phyloP scores from a whole-genome alignment of 495 filamentous ascomycete genomes.

The Lineolata rhizophorae region DNA sequence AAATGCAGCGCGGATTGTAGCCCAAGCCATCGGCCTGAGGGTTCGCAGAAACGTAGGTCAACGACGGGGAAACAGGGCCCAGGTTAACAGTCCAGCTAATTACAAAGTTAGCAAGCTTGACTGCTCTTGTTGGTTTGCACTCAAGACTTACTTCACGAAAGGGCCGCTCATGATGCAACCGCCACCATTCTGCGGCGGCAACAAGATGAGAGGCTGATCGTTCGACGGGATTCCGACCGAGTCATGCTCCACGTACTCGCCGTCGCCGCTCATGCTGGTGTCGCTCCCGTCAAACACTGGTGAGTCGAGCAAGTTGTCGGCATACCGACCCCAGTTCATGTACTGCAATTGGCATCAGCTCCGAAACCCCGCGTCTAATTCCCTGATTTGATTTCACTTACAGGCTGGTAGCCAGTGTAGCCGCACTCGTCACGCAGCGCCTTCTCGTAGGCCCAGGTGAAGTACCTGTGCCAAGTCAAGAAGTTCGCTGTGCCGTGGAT shows the following conservation, averaged over 20 bases:
- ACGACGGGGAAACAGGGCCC: conserved; percentile 7
- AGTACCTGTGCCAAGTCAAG: conserved; percentile 52
- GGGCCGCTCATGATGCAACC: conserved; percentile 12
- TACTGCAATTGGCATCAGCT: too few species aligned
- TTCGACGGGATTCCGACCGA: conserved; percentile 3
- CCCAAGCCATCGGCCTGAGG: conserved; percentile 7
- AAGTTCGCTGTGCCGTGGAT: conserved; percentile 33
- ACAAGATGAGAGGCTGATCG: conserved; percentile 4
- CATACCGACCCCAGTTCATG: conserved; percentile 14
- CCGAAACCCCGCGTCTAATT: too few species aligned
- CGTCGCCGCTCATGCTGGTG: conserved; percentile 24
- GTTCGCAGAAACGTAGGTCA: conserved; percentile 3
- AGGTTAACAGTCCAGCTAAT: conserved; percentile 11
- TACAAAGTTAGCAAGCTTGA: too few species aligned
- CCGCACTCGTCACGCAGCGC: conserved; percentile 46
- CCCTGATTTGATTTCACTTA: too few species aligned
- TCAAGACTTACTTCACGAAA: too few species aligned
- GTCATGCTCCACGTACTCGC: conserved; percentile 15
- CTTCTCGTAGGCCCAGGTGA: conserved; percentile 36
- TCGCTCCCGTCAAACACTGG: conserved; percentile 24
- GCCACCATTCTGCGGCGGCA: conserved; percentile 10
- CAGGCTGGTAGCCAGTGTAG: conserved; percentile 33
- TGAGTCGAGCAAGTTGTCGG: conserved; percentile 13
- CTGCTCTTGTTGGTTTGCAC: too few species aligned
- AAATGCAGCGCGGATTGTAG: conserved; percentile 41